Percentiles rank a stretch among this genome's conserved stretches.
Evolutionary conservation across 2,329 filamentous ascomycete species (phyloP).

Genomic region (Aspergillus latus): DNA sequence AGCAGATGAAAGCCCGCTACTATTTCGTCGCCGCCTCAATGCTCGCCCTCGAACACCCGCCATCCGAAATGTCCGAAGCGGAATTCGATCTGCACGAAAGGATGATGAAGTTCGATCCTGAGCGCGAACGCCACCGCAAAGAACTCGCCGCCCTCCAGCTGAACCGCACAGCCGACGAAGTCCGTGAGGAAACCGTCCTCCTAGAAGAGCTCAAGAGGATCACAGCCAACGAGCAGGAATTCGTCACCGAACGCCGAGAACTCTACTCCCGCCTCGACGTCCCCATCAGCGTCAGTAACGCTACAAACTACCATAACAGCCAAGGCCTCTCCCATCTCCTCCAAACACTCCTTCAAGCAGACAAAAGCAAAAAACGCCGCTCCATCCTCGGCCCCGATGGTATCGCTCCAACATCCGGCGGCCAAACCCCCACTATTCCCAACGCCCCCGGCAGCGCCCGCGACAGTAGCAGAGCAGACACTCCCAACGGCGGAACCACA

Average conservation of each 20-base stretch:
- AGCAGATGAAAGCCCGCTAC: conserved; percentile 88
- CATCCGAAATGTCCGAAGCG: conserved; percentile 80
- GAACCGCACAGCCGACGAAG: conserved; percentile 78
- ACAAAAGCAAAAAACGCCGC: conserved; percentile 87
- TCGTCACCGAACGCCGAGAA: conserved; percentile 85
- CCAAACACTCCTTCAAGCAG: conserved; percentile 75
- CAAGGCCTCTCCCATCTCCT: conserved; percentile 76
- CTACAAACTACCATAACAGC: conserved; percentile 76
- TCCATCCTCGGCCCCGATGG: conserved; percentile 64
- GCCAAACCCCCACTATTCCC: conserved; percentile 48
- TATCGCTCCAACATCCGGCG: conserved; percentile 51
- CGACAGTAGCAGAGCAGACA: conserved; percentile 40
- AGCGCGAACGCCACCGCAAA: conserved; percentile 77
- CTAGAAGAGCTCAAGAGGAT: conserved; percentile 91
- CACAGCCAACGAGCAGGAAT: conserved; percentile 76
- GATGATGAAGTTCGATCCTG: conserved; percentile 82
- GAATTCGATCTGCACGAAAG: conserved; percentile 82
- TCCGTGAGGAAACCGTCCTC: conserved; percentile 85
- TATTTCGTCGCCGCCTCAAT: conserved; percentile 82
- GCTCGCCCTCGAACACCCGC: conserved; percentile 75
- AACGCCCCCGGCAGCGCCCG: conserved; percentile 37
- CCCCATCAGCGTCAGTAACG: conserved; percentile 68
- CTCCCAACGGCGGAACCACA: conserved; percentile 30
- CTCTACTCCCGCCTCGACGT: conserved; percentile 85
- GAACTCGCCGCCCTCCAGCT: conserved; percentile 78